Evolutionary conservation across 2,329 filamentous ascomycete genomes (phyloP).

Genomic region (Aspergillus spinulosporus): DNA sequence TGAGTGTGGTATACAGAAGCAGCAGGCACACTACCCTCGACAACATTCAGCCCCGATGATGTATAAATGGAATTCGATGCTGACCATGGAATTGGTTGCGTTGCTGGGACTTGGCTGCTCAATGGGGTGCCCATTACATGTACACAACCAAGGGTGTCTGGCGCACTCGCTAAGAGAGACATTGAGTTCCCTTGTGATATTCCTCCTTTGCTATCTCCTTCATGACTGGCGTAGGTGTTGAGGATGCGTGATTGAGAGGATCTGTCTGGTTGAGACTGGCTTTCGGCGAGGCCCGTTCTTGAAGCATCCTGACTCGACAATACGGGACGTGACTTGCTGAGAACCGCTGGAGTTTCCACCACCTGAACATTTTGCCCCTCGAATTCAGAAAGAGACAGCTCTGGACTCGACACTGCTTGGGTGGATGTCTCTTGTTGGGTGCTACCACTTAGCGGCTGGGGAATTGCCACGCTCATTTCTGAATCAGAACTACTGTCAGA

Average conservation of each 20-base stretch:
- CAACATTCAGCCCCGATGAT: conserved; percentile 25
- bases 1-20: conserved; percentile 16
- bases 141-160: conserved; percentile 8
- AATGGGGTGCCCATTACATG: conserved; percentile 27
- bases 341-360: conserved; percentile 30
- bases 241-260: conserved; percentile 36
- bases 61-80: conserved; percentile 25
- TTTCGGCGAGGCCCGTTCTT: not conserved
- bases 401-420: conserved; percentile 27
- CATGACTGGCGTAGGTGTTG: conserved; percentile 35
- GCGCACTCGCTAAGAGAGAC: conserved; percentile 12
- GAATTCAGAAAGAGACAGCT: conserved; percentile 22
- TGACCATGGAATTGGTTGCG: conserved; percentile 21
- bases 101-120: conserved; percentile 20
- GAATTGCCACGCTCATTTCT: conserved; percentile 39
- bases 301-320: not conserved
- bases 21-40: conserved; percentile 17
- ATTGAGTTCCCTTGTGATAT: conserved; percentile 21
- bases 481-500: conserved; percentile 35
- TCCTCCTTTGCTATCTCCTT: conserved; percentile 18
- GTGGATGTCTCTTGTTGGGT: conserved; percentile 26
- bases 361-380: conserved; percentile 33
- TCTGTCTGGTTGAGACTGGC: conserved; percentile 27
- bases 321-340: conserved; percentile 12
- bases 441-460: conserved; percentile 29